Base-by-base conservation (phyloP, 202 grass and related monocot species). In the Schoenoplectus triqueter region DNA sequence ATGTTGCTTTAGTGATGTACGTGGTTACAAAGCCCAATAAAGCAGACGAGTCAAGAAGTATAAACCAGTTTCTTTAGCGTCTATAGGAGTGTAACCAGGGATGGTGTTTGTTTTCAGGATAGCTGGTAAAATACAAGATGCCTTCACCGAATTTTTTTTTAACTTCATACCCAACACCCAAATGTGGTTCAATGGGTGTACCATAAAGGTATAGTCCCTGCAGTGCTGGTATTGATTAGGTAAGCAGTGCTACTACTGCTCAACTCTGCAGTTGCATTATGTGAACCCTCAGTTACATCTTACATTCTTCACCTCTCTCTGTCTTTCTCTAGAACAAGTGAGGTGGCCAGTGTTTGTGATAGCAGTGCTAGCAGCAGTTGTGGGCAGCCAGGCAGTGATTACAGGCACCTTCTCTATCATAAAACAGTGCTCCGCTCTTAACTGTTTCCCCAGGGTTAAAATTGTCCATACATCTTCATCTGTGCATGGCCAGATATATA, bases 401-500 rank as follows among this genome's bases (percentile, higher is more conserved):
- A 98, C 92, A 2, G 95, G 91, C 76, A 98, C 95, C 41, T 98
- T 98, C 80, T 98, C 95, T 21, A 91, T 98, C 69, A 95, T 98
- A 76, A 98, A 98, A 70, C 95, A 98, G 69, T 98, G 92, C 22
- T 92, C 85, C 39, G 88, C 92, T 61, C 90, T 95, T 77, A 88
- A 83, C 76, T 98, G 95, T 84, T 98, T 98, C 69, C 95, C 95
- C 3, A 85, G 87, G 78, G 92, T 98, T 81, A 98, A 98, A 91
- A 90, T 95, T 41, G 81, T 98, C 74, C 95, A 98, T 79, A 98
- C 95, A 55, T 98, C 95, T 20, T 92, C 91, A 8, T 90, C 85
- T 19, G 87, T 93, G 21, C 95, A 95, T 67, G 95, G 95, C 1
- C 95, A 95, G 83, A 93, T 98, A 89, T 98, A 98, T 81, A 95